Conservation (phyloP, 805 yeast species). For the Ogataea zsoltii region DNA sequence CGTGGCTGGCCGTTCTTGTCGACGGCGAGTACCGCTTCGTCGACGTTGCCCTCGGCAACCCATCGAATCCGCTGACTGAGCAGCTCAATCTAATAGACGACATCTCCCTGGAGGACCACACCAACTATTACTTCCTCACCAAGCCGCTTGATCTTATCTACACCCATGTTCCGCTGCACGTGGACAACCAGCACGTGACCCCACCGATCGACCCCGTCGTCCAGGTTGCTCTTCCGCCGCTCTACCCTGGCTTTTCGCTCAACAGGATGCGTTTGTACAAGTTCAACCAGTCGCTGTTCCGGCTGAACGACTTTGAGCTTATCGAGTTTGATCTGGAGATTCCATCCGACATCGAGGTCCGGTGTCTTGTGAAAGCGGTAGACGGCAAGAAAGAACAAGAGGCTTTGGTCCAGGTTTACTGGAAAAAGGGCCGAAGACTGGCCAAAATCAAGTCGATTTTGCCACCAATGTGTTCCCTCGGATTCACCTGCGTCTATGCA, state of each 20-base stretch:
- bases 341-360: constrained; percentile 69
- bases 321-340: constrained; percentile 75
- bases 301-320: constrained; percentile 71
- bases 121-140: constrained; percentile 66
- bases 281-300: constrained; percentile 75
- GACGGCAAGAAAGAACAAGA: constrained; percentile 44
- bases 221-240: constrained; percentile 79
- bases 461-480: constrained; percentile 68
- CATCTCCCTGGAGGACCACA: constrained; percentile 20
- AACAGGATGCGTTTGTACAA: constrained; percentile 59
- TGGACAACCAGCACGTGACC: constrained; percentile 78
- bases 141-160: constrained; percentile 75
- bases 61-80: constrained; percentile 51
- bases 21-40: constrained; percentile 79
- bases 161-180: constrained; percentile 83
- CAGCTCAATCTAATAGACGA: constrained; percentile 39
- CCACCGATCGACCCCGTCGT: constrained; percentile 82
- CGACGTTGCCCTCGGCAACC: constrained; percentile 69
- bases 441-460: constrained; percentile 80
- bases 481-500: constrained; percentile 73
- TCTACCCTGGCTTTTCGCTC: constrained; percentile 77
- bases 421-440: constrained; percentile 62
- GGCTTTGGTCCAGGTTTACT: constrained; percentile 76
- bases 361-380: constrained; percentile 51
- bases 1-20: constrained; percentile 81